phyloP scores from a whole-genome alignment of 2,329 filamentous ascomycete species.

The Lachnellula cervina region DNA sequence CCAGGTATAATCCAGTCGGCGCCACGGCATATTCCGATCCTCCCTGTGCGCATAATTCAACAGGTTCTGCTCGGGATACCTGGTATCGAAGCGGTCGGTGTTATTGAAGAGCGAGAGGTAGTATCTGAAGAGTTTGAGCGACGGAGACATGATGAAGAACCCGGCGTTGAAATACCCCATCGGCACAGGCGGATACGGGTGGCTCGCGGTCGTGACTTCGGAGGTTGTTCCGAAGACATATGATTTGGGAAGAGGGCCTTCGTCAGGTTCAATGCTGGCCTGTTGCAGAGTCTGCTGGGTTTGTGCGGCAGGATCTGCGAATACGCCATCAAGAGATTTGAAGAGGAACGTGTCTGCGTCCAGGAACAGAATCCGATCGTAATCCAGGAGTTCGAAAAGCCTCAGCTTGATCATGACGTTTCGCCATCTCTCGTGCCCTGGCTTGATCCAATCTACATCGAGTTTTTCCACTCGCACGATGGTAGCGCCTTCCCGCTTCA shows the following conservation, averaged over 20 bases:
- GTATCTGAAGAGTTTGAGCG: conserved; percentile 35
- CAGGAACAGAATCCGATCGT: conserved; percentile 32
- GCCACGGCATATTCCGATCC: conserved; percentile 40
- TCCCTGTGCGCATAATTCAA: conserved; percentile 41
- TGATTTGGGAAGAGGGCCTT: conserved; percentile 29
- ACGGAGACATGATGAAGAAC: conserved; percentile 38
- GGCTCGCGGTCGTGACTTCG: conserved; percentile 33
- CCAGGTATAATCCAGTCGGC: conserved; percentile 36
- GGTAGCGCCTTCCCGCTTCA: conserved; percentile 33
- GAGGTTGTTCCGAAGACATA: conserved; percentile 34
- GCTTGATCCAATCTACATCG: conserved; percentile 28
- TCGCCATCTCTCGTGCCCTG: conserved; percentile 27
- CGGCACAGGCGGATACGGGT: conserved; percentile 35
- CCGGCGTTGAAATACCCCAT: conserved; percentile 36
- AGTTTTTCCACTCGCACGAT: conserved; percentile 31
- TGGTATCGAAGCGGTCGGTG: conserved; percentile 35
- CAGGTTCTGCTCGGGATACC: conserved; percentile 39
- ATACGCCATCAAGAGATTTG: conserved; percentile 31
- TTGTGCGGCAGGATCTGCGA: conserved; percentile 24
- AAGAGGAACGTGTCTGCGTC: conserved; percentile 34
- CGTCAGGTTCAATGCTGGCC: conserved; percentile 18
- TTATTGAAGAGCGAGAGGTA: conserved; percentile 34
- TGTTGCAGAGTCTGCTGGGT: background rate
- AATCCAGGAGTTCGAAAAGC: conserved; percentile 32
- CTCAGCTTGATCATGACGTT: conserved; percentile 32